These are phyloP conservation scores for Dactylonectria macrodidyma DNA, from an alignment of 2,329 filamentous ascomycete species.

Conservation along the genomic window DNA sequence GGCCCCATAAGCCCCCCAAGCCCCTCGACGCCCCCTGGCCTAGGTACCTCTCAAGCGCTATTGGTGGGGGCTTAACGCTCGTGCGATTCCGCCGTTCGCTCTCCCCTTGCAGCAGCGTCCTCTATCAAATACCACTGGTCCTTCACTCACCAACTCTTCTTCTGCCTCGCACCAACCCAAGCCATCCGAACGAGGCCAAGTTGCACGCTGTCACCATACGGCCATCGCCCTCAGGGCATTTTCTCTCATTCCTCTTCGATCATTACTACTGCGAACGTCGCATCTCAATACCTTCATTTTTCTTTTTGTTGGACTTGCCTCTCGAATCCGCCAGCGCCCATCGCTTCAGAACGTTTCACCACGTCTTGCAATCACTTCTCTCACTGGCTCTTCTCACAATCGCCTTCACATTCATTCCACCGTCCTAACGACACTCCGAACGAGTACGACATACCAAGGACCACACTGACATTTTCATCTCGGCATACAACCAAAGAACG, in stretches of 20 bases:
- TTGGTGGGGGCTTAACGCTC: constrained; percentile 22
- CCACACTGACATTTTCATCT: background rate
- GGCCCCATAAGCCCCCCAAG: constrained; percentile 30
- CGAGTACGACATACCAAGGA: background rate
- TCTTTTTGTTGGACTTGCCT: constrained; percentile 4
- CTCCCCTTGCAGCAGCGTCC: background rate
- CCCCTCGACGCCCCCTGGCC: constrained; percentile 15
- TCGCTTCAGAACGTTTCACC: constrained; percentile 5
- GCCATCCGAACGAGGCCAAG: constrained; percentile 16
- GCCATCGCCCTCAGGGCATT: constrained; percentile 34
- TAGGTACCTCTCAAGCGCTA: constrained; percentile 13
- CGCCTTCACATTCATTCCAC: constrained; percentile 36
- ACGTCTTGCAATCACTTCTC: background rate
- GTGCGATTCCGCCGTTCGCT: constrained; percentile 8
- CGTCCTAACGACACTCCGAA: constrained; percentile 21
- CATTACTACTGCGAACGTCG: constrained; percentile 39
- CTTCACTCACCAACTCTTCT: constrained; percentile 19
- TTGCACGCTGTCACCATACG: constrained; percentile 24
- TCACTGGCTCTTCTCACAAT: background rate
- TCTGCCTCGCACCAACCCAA: constrained; percentile 19
- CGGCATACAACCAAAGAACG: background rate
- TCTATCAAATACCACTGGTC: constrained; percentile 10
- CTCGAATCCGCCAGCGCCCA: background rate
- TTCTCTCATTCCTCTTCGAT: constrained; percentile 27
- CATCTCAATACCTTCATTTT: constrained; percentile 15